Evolutionary conservation across 2,329 filamentous ascomycete species (phyloP).

Genomic region (Verticillium tricorpus): DNA sequence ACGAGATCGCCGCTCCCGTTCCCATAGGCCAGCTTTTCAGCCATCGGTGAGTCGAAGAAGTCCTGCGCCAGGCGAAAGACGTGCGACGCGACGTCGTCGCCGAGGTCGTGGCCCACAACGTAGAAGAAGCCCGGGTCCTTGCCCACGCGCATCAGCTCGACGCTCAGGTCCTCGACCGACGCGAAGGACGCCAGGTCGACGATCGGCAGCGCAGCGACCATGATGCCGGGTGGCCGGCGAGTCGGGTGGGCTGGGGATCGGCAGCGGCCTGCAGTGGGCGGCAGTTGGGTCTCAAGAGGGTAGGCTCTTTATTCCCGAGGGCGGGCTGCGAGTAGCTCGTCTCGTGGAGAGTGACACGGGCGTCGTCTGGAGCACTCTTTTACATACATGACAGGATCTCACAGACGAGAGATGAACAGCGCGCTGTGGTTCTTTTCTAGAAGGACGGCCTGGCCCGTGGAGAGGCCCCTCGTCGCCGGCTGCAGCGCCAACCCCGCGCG

Average conservation of each 20-base stretch:
- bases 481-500: background rate
- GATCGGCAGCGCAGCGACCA: slow-evolving; percentile 8
- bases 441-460: background rate
- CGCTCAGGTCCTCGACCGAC: slow-evolving; percentile 5
- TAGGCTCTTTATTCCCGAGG: background rate
- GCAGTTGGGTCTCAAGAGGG: background rate
- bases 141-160: slow-evolving; percentile 12
- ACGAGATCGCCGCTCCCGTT: slow-evolving; percentile 13
- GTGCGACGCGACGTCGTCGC: slow-evolving; percentile 8
- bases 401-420: background rate
- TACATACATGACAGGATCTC: background rate
- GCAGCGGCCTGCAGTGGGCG: too few relatives aligned
- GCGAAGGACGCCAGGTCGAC: slow-evolving; percentile 7
- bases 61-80: slow-evolving; percentile 8
- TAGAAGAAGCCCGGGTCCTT: slow-evolving; percentile 14
- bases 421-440: background rate
- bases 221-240: background rate
- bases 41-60: slow-evolving; percentile 7
- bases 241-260: background rate
- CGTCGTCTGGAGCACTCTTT: too few relatives aligned
- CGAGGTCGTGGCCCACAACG: slow-evolving; percentile 10
- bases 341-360: too few relatives aligned
- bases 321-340: background rate
- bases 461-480: background rate
- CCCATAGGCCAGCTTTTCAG: slow-evolving; percentile 3